These are phyloP conservation scores for Cystobasidium onofrii DNA, from an alignment of 768 basidiomycete species.

Conservation along the genomic window DNA sequence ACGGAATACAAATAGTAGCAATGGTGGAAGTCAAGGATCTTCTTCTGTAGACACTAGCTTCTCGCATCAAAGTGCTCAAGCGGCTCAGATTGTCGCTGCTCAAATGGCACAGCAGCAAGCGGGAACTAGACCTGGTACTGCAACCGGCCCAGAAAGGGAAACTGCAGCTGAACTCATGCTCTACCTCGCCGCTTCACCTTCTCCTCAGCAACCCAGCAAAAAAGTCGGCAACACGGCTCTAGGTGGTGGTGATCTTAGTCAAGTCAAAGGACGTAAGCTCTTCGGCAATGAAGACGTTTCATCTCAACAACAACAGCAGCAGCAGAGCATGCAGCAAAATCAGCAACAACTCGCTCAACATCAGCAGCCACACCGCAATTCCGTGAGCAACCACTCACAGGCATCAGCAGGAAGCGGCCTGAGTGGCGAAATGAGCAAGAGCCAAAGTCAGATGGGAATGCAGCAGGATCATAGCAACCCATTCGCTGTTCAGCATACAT, in stretches of 20 bases:
- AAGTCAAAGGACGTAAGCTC: constrained; percentile 37
- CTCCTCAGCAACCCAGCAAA: constrained; percentile 31
- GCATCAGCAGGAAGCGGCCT: background rate
- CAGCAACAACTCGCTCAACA: background rate
- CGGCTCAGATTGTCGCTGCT: background rate
- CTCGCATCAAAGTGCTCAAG: background rate
- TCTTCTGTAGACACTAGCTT: constrained; percentile 14
- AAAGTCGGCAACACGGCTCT: background rate
- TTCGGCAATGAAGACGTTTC: constrained; percentile 30
- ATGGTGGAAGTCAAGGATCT: constrained; percentile 4
- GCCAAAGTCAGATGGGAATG: background rate
- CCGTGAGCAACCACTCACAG: background rate
- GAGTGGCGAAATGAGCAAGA: background rate
- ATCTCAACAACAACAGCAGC: background rate
- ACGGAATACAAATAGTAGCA: background rate
- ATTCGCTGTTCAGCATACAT: constrained; percentile 7
- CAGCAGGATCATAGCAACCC: background rate
- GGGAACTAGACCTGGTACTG: constrained; percentile 10
- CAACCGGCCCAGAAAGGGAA: constrained; percentile 10
- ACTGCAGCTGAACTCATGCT: constrained; percentile 41
- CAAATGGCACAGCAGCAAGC: background rate
- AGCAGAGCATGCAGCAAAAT: background rate
- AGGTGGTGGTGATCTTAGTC: constrained; percentile 19
- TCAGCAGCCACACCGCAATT: background rate
- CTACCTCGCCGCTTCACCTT: constrained; percentile 38